A percentile compares a stretch with the other conserved stretches of the same genome.
These are phyloP conservation scores for Solanum hybrid DNA, from an alignment of 305 asterid genomes.

Conservation along the genomic window DNA sequence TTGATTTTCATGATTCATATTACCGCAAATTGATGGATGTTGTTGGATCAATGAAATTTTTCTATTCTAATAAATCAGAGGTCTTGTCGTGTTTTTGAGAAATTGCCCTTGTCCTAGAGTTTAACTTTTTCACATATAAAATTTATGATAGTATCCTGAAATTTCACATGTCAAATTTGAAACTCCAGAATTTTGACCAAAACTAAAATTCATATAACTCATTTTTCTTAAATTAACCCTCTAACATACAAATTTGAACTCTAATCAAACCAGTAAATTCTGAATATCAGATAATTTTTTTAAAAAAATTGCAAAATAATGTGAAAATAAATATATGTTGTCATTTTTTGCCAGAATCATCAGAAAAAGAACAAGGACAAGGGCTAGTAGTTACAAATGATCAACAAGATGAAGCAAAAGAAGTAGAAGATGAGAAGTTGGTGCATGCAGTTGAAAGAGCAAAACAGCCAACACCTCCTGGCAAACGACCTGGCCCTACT, in stretches of 20 bases:
- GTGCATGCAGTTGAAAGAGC: background rate
- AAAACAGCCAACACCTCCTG: background rate
- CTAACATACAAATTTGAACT: background rate
- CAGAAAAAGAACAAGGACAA: background rate
- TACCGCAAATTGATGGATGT: too few species aligned
- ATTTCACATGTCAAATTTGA: background rate
- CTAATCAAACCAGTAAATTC: background rate
- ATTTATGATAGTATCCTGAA: background rate
- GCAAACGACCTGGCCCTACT: background rate
- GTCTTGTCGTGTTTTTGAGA: too few species aligned
- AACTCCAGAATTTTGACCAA: background rate
- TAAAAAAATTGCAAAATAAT: too few species aligned
- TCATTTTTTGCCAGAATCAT: background rate
- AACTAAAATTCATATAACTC: background rate
- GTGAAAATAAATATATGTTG: background rate
- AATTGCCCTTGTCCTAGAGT: background rate
- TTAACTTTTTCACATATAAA: background rate
- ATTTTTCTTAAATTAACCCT: background rate
- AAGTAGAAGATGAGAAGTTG: background rate
- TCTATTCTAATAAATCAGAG: too few species aligned
- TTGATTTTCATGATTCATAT: too few species aligned
- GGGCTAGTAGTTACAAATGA: background rate
- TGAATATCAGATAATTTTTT: background rate
- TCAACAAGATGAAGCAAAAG: background rate
- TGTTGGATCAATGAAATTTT: too few species aligned